These are phyloP conservation scores for Cladosporium sp. DNA, from an alignment of 2,329 filamentous ascomycete species.

Conservation along the genomic window DNA sequence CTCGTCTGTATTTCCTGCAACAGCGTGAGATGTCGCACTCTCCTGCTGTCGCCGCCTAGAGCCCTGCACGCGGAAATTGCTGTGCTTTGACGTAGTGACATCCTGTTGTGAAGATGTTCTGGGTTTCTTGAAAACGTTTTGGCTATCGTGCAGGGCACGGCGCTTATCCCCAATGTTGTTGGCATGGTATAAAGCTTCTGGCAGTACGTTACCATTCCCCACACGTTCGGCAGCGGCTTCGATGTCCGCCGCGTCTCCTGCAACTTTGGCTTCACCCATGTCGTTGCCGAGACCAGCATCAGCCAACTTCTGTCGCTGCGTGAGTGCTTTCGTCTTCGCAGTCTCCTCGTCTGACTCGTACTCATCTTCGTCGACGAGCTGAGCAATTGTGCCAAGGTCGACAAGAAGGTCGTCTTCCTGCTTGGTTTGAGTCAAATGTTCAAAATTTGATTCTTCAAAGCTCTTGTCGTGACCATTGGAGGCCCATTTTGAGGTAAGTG, in stretches of 20 bases:
- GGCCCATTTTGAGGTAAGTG: constrained; percentile 4
- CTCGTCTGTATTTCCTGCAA: not conserved
- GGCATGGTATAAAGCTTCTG: constrained; percentile 14
- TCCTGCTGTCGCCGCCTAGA: constrained; percentile 15
- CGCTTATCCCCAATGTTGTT: not conserved
- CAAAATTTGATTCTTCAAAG: constrained; percentile 18
- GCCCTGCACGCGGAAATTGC: constrained; percentile 31
- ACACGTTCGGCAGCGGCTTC: constrained; percentile 25
- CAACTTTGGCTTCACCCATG: constrained; percentile 27
- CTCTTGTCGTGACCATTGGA: constrained; percentile 11
- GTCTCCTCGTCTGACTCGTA: constrained; percentile 47
- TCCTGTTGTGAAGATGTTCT: not conserved
- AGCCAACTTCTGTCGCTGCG: constrained; percentile 32
- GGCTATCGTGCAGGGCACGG: not conserved
- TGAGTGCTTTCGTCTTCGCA: constrained; percentile 35
- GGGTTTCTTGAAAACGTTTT: not conserved
- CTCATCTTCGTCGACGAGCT: constrained; percentile 45
- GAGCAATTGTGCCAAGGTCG: constrained; percentile 61
- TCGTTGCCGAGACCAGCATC: constrained; percentile 24
- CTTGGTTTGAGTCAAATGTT: constrained; percentile 20
- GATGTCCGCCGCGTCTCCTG: constrained; percentile 22
- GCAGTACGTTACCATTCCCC: constrained; percentile 19
- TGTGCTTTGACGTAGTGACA: constrained; percentile 20
- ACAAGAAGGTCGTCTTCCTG: constrained; percentile 53
- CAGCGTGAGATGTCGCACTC: not conserved